Evolutionary conservation across 177 flowering plant species (phyloP).

Genomic region (Tripterygium wilfordii): DNA sequence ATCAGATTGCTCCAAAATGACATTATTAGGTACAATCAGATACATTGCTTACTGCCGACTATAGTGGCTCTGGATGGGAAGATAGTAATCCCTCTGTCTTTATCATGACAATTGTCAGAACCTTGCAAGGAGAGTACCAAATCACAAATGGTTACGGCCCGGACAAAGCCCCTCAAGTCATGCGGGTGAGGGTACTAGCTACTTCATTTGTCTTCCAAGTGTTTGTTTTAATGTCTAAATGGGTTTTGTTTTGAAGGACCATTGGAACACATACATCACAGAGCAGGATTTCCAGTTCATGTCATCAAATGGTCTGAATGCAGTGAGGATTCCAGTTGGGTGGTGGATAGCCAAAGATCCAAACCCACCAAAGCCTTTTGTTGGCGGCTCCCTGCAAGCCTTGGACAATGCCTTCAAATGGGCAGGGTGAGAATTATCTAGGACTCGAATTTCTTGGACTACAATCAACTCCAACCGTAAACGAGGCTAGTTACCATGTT

Average conservation of each 20-base stretch:
- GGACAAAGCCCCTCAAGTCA: constrained; percentile 12
- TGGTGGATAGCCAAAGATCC: constrained; percentile 23
- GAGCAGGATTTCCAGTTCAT: constrained; percentile 17
- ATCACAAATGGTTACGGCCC: constrained; percentile 21
- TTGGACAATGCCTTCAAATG: constrained; percentile 19
- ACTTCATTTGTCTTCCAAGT: too few species aligned
- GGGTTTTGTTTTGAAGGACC: constrained; percentile 7
- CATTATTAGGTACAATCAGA: constrained; percentile 9
- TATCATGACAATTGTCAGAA: constrained; percentile 4
- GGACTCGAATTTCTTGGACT: too few species aligned
- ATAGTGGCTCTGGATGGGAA: constrained; percentile 11
- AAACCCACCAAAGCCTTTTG: constrained; percentile 19
- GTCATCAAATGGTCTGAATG: constrained; percentile 15
- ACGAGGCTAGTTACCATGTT: too few species aligned
- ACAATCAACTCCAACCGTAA: too few species aligned
- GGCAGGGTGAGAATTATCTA: constrained; percentile 22
- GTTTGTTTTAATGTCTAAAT: neutral
- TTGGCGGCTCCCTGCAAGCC: constrained; percentile 16
- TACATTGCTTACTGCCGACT: constrained; percentile 11
- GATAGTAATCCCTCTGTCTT: constrained; percentile 15
- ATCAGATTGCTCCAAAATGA: too few species aligned
- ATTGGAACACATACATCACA: constrained; percentile 14
- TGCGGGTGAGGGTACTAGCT: constrained; percentile 5
- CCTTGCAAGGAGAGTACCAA: constrained; percentile 15
- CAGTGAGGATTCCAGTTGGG: constrained; percentile 22